Conservation (phyloP, 257 asterid species). For the Solanum chilense region DNA sequence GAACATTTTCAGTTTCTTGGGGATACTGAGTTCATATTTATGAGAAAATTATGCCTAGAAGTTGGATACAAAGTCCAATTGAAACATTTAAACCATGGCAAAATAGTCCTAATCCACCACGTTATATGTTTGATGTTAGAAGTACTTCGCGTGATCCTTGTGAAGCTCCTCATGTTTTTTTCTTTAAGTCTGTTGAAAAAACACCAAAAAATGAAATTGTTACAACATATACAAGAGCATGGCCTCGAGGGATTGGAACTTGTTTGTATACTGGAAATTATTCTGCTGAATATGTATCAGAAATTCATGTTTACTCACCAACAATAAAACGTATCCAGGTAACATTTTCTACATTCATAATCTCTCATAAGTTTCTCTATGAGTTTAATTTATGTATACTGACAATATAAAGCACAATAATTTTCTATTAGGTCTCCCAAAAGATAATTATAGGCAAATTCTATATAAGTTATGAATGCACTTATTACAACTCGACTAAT, state of each 20-base stretch:
- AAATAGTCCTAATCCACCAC: background rate
- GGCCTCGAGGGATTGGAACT: slow-evolving; percentile 14
- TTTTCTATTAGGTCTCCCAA: background rate
- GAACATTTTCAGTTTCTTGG: slow-evolving; percentile 60
- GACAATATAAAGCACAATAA: too few relatives aligned
- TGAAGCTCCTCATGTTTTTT: slow-evolving; percentile 36
- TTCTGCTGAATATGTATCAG: slow-evolving; percentile 7
- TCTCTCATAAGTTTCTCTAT: background rate
- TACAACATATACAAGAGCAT: slow-evolving; percentile 14
- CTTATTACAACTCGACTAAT: background rate
- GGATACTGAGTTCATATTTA: slow-evolving; percentile 48
- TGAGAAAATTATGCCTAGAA: slow-evolving; percentile 33
- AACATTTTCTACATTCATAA: background rate
- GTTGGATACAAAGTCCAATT: slow-evolving; percentile 32
- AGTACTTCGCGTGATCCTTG: slow-evolving; percentile 20
- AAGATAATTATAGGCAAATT: background rate
- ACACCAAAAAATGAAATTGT: background rate
- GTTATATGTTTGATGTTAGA: slow-evolving; percentile 32
- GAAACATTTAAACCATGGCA: slow-evolving; percentile 40
- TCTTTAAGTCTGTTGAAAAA: slow-evolving; percentile 11
- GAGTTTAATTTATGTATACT: too few relatives aligned
- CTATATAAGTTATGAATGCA: background rate
- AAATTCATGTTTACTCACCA: slow-evolving; percentile 7
- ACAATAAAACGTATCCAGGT: slow-evolving; percentile 2
- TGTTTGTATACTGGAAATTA: background rate